These are phyloP conservation scores for Pseudopithomyces maydicus DNA, from an alignment of 2,329 filamentous ascomycete species.

Conservation along the genomic window DNA sequence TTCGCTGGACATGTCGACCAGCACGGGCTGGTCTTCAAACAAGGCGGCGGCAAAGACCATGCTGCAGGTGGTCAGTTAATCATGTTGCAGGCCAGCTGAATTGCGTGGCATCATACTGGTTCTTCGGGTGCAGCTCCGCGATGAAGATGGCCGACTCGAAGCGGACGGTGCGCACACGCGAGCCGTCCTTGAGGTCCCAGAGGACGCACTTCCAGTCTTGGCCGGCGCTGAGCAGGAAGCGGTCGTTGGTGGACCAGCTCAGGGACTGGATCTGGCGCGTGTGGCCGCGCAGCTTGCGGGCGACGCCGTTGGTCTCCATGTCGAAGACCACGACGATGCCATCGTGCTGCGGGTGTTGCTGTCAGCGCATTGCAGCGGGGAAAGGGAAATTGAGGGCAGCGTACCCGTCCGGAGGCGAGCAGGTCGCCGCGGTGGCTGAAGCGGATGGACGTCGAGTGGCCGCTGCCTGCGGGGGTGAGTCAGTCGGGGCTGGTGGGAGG, in stretches of 20 bases:
- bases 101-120: constrained; percentile 69
- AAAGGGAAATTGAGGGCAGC: not conserved
- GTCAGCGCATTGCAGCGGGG: constrained; percentile 24
- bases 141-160: constrained; percentile 95
- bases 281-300: constrained; percentile 90
- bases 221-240: constrained; percentile 88
- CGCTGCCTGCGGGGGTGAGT: constrained; percentile 54
- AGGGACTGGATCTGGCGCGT: constrained; percentile 92
- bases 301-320: constrained; percentile 95
- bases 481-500: constrained; percentile 47
- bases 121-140: constrained; percentile 89
- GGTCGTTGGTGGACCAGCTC: constrained; percentile 91
- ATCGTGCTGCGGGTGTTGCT: constrained; percentile 61
- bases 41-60: constrained; percentile 87
- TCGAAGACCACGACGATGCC: constrained; percentile 96
- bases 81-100: not conserved
- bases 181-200: constrained; percentile 83
- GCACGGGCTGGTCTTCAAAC: constrained; percentile 88
- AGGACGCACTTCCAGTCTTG: constrained; percentile 97
- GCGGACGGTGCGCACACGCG: constrained; percentile 78
- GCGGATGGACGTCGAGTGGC: constrained; percentile 70
- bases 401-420: constrained; percentile 85
- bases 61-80: constrained; percentile 53
- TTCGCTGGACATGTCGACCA: constrained; percentile 78
- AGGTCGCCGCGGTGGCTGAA: constrained; percentile 96